These are phyloP conservation scores for Agapanthus africanus DNA, from an alignment of 106 monocot genomes.

Conservation along the genomic window DNA sequence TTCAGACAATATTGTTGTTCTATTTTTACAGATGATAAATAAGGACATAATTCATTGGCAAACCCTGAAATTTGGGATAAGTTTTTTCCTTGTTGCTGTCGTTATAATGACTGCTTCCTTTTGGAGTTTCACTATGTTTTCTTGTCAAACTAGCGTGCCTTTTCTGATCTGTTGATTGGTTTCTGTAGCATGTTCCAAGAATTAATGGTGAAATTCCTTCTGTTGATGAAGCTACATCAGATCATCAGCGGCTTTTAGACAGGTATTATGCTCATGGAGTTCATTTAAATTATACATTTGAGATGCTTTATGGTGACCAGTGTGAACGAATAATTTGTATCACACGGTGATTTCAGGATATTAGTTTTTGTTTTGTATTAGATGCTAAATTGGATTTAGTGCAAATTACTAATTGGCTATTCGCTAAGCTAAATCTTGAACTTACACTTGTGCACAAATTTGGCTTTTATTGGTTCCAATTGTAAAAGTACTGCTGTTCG, in stretches of 20 bases:
- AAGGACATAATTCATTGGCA: too few species aligned
- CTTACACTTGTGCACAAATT: too few species aligned
- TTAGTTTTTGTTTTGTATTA: background rate
- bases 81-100: too few species aligned
- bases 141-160: background rate
- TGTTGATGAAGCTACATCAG: constrained; percentile 61
- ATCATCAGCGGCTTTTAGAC: constrained; percentile 65
- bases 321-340: background rate
- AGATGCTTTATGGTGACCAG: background rate
- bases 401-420: background rate
- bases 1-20: background rate
- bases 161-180: constrained; percentile 4
- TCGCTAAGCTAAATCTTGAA: too few species aligned
- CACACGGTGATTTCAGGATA: background rate
- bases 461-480: background rate
- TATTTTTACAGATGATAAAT: too few species aligned
- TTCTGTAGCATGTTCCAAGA: constrained; percentile 51
- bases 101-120: too few species aligned
- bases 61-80: too few species aligned
- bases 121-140: too few species aligned
- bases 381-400: background rate
- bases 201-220: constrained; percentile 71
- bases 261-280: constrained; percentile 33
- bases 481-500: background rate
- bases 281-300: background rate